Conservation (phyloP, 805 yeast genomes). For the Saccharomyces eubayanus region DNA sequence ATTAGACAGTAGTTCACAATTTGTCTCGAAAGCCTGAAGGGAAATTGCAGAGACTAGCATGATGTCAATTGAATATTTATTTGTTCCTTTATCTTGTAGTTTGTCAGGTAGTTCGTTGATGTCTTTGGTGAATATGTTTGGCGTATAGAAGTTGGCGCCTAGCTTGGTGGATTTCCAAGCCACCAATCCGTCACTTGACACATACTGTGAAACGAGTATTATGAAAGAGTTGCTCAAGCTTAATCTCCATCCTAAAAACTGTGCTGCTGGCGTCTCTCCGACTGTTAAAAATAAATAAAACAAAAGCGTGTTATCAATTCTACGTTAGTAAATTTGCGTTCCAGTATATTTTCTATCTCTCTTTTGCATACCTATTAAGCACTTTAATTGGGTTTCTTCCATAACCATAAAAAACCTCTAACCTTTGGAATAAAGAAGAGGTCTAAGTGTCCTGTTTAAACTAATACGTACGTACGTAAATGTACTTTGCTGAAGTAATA, state of each 20-base stretch:
- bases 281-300: slow-evolving; percentile 7
- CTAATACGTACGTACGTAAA: background rate
- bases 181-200: slow-evolving; percentile 27
- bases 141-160: slow-evolving; percentile 29
- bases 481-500: background rate
- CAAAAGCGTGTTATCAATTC: background rate
- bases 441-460: background rate
- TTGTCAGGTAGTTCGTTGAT: slow-evolving; percentile 12
- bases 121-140: slow-evolving; percentile 25
- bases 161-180: slow-evolving; percentile 29
- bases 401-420: background rate
- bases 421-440: background rate
- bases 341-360: background rate
- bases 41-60: slow-evolving; percentile 24
- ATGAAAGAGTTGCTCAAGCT: slow-evolving; percentile 26
- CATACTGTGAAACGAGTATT: slow-evolving; percentile 23
- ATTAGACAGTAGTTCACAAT: slow-evolving; percentile 13
- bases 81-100: slow-evolving; percentile 3
- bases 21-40: slow-evolving; percentile 15
- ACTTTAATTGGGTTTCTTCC: background rate
- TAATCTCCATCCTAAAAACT: slow-evolving; percentile 29
- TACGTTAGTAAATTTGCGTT: background rate
- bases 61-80: slow-evolving; percentile 21
- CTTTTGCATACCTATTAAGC: background rate
- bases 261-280: slow-evolving; percentile 29